Evolutionary conservation across 2,329 filamentous ascomycete genomes (phyloP), one percentile per base, ranked within the genome.

Genomic region (Emmonsia crescens): DNA sequence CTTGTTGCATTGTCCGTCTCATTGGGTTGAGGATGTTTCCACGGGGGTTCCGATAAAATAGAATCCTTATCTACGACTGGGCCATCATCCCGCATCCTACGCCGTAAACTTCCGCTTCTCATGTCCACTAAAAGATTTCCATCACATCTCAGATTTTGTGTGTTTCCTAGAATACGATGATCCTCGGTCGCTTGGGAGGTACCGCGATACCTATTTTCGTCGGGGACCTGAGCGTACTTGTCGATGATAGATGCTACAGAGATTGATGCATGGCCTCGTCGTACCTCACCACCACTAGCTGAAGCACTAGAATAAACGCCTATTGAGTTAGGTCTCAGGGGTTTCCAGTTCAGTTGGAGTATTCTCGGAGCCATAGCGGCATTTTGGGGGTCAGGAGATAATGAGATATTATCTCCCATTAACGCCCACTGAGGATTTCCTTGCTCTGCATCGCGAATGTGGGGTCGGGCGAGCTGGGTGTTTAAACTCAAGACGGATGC

Each of bases 201-300:
- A 44, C 12, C 12, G 55, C 3, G 14, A 14, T 57, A 19, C 3
- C n/a, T 38, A 44, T 33, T 40, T 31, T 57, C 55, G 24, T 44
- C 24, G 38, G 55, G 55, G 21, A 57, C 19, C 19, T 44, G 55
- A 27, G 55, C 38, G 36, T 57, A 57, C 36, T 44, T 12, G 3
- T 57, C 55, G n/a, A 57, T 57, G 27, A 57, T 57, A 27, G 55
- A 57, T 44, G 36, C 24, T 12, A 57, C 14, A 44, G 55, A 57
- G 33, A 33, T 56, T n/a, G 55, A 57, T 19, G 36, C 3, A 42
- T n/a, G 51, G 9, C 31, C 19, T 12, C 31, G 51, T 31, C 19
- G 51, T 54, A 12, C 6, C 31, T 36, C 31, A n/a, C 3, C 19
- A 2, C n/a, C 31, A 36, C 29, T 54, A 10, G 9, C 31, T 33